Base-by-base conservation (phyloP, 164 flowering plant genomes). In the Nymphaea colorata region DNA sequence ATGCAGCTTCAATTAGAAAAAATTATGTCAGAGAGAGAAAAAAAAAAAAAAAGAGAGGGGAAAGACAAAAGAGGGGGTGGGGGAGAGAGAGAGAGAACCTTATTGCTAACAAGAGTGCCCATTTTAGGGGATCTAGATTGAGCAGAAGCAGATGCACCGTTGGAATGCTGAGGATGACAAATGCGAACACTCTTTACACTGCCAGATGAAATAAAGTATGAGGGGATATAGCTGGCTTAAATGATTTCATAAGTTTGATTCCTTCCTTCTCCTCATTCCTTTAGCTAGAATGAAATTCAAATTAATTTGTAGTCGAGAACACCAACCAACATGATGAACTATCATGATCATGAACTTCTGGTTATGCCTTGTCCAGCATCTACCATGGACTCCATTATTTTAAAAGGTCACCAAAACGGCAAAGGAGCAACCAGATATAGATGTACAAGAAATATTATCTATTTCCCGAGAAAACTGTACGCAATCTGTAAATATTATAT, bases 141-240 rank as follows among this genome's bases (percentile, higher is more conserved):
- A 42, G 93, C 78, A 68, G 94, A 77, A 69, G 84, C 68, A 14
- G 87, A 86, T 25, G 57, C 57, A 69, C 78, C 77, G 80, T 78
- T 83, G 57, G 86, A 76, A 42, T 77, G 67, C 72, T 87, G 98
- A 67, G 99, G 97, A 75, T 77, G 93, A 76, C 99, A 94, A 41
- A 96, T 90, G 15, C 98, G 97, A 16, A 94, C 88, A 59, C 87
- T 76, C 80, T 86, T 94, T 73, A 94, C 97, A 77, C 99, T 94
- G 74, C 59, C 60, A 78, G 36, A 64, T 64, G 6, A 17, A 18
- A 59, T 41, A 61, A 12, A 61, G 11, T 4, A 51, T 8, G 14
- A 51, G 57, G 57, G 14, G 57, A 51, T 8, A 51, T 51, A 15
- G 57, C 57, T 15, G 3, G 3, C 57, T 15, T 8, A 51, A 51